A percentile compares a stretch with the other conserved stretches of the same genome.
Evolutionary conservation across 2,329 filamentous ascomycete species (phyloP).

Genomic region (Colletotrichum siamense): DNA sequence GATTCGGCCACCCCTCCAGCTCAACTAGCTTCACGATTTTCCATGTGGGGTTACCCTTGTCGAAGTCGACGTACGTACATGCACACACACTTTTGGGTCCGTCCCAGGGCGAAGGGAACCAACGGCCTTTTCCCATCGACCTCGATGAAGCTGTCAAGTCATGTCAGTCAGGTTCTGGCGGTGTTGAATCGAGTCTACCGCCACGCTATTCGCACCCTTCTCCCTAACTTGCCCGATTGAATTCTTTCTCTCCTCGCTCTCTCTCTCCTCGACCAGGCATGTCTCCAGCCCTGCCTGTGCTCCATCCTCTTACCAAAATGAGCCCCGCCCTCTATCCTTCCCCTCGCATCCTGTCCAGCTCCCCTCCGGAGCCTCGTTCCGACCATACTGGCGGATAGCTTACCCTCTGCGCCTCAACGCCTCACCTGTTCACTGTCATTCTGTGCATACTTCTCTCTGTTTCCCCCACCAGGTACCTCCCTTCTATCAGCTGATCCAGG

Average conservation of each 20-base stretch:
- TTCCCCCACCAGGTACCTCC: constrained; percentile 2
- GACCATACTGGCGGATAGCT: constrained; percentile 18
- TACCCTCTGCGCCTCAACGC: neutral
- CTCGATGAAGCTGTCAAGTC: constrained; percentile 1
- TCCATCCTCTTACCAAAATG: neutral
- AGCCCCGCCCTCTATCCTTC: neutral
- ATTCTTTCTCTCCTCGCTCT: neutral
- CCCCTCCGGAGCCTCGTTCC: constrained; percentile 18
- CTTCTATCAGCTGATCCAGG: constrained; percentile 10
- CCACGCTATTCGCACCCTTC: constrained; percentile 5
- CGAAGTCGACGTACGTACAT: neutral
- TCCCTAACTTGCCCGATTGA: neutral
- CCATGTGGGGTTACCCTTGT: constrained; percentile 14
- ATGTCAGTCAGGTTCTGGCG: neutral
- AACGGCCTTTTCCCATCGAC: neutral
- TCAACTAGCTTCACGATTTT: neutral
- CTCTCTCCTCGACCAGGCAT: neutral
- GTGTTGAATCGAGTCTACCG: neutral
- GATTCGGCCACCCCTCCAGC: constrained; percentile 7
- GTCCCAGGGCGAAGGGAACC: constrained; percentile 8
- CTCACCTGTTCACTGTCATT: neutral
- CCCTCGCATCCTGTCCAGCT: neutral
- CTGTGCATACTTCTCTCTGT: neutral
- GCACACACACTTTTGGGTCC: neutral
- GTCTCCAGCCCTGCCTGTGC: neutral